Conservation (phyloP, 2,329 filamentous ascomycete species). For the Lachnellula hyalina region DNA sequence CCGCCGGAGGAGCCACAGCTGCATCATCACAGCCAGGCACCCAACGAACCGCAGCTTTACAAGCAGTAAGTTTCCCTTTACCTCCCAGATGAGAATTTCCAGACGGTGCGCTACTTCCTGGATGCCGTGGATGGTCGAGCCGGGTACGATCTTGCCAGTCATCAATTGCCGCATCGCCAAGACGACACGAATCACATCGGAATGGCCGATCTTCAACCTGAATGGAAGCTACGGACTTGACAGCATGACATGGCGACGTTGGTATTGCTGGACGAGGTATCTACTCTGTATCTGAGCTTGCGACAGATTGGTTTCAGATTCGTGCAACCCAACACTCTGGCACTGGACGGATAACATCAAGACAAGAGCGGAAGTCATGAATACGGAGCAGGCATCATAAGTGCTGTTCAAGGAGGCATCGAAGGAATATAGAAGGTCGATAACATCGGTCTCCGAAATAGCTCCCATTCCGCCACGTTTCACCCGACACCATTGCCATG, state of each 20-base stretch:
- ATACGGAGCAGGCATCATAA: neutral
- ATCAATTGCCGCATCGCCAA: constrained; percentile 2
- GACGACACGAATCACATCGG: neutral
- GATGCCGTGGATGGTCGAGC: neutral
- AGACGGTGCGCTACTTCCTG: constrained; percentile 1
- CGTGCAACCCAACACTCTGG: neutral
- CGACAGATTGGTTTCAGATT: constrained; percentile 18
- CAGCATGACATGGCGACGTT: neutral
- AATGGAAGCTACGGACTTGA: neutral
- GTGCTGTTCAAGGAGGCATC: too few relatives aligned
- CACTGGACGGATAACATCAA: neutral
- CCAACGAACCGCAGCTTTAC: constrained; percentile 66
- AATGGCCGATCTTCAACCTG: neutral
- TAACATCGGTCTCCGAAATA: neutral
- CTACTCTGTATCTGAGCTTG: constrained; percentile 5
- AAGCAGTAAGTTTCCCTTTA: constrained; percentile 65
- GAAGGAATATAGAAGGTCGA: too few relatives aligned
- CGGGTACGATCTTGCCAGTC: neutral
- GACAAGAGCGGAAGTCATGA: neutral
- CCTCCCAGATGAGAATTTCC: constrained; percentile 12
- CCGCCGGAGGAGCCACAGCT: constrained; percentile 34
- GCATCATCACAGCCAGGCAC: constrained; percentile 36
- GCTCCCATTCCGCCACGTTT: neutral
- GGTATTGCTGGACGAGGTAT: neutral
- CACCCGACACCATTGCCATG: neutral